Evolutionary conservation across 257 asterid genomes (phyloP), one percentile per base, ranked within the genome.

Genomic region (Solanum pennellii): DNA sequence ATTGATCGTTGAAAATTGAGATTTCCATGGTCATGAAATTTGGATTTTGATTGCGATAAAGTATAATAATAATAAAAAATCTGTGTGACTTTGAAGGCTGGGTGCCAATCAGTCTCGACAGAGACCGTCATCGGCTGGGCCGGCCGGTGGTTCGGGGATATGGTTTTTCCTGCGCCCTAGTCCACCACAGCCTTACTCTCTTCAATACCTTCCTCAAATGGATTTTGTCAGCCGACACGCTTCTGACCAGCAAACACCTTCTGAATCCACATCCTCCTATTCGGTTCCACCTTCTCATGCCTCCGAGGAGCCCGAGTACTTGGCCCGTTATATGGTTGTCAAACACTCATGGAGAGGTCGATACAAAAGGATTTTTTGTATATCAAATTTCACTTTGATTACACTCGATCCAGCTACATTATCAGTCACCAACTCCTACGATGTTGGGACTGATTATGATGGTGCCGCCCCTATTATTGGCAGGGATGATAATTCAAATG

Each of bases 281-380:
- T 44, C 94, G 14, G 82, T 97, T 18, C 39, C 89, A 80, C 85
- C 91, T 27, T 44, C 93, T 49, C 75, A 84, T 71, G 73, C 86
- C 23, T 18, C 80, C 3, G 99, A 97, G 86, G 99, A 97, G 92
- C 96, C 94, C 3, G 99, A 97, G 93, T 97, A 97, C 85, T 89
- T 95, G 80, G 97, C 97, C 37, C 94, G 99, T 42, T 95, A 95
- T 88, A 71, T 91, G 95, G 99, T 97, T 15, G 87, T 93, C 35
- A 97, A 97, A 87, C 99, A 97, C 91, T 97, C 99, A 16, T 97
- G 99, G 99, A 95, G 99, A 20, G 99, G 99, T 47, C 94, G 98
- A 23, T 97, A 97, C 93, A 97, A 95, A 93, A 92, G 99, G 86
- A 92, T 97, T 85, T 90, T 97, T 15, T 97, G 98, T 71, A 93